Percentiles rank a stretch among this genome's conserved stretches.
These are phyloP conservation scores for Paracoccidioides brasiliensis DNA, from an alignment of 2,329 filamentous ascomycete genomes.

Conservation along the genomic window DNA sequence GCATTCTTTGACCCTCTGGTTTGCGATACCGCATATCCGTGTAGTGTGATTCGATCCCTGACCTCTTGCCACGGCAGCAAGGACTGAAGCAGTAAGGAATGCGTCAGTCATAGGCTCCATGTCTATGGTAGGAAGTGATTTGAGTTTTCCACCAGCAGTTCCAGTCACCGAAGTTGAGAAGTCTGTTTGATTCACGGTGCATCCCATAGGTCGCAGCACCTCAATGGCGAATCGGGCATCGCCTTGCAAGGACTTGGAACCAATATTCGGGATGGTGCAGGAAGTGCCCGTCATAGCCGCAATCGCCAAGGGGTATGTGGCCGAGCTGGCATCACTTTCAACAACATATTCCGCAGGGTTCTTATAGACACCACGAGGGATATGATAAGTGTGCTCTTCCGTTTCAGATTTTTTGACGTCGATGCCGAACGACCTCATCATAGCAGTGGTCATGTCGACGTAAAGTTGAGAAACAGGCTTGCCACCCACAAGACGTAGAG, in stretches of 20 bases:
- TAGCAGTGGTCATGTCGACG: conserved; percentile 96
- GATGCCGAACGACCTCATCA: conserved; percentile 92
- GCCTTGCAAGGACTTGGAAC: conserved; percentile 79
- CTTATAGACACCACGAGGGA: conserved; percentile 68
- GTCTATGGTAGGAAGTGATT: conserved; percentile 68
- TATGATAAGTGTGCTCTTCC: conserved; percentile 84
- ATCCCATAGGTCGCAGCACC: conserved; percentile 86
- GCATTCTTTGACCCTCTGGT: conserved; percentile 96
- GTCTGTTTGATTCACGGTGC: conserved; percentile 69
- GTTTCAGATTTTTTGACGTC: conserved; percentile 60
- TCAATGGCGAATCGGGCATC: conserved; percentile 90
- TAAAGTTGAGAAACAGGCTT: conserved; percentile 95
- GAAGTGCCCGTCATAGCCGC: conserved; percentile 92
- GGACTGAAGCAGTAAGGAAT: conserved; percentile 85
- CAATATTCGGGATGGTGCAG: conserved; percentile 93
- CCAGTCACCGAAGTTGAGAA: conserved; percentile 87
- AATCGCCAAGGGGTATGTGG: conserved; percentile 86
- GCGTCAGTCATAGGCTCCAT: conserved; percentile 99
- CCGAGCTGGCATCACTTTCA: conserved; percentile 95
- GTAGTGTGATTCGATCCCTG: conserved; percentile 51
- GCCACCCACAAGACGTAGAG: conserved; percentile 78
- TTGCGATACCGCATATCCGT: conserved; percentile 84
- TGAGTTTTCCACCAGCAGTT: conserved; percentile 59
- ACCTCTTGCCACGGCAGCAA: conserved; percentile 76
- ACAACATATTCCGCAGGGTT: conserved; percentile 81